Conservation (phyloP, 2,329 filamentous ascomycete genomes). For the Pseudogymnoascus sp. region DNA sequence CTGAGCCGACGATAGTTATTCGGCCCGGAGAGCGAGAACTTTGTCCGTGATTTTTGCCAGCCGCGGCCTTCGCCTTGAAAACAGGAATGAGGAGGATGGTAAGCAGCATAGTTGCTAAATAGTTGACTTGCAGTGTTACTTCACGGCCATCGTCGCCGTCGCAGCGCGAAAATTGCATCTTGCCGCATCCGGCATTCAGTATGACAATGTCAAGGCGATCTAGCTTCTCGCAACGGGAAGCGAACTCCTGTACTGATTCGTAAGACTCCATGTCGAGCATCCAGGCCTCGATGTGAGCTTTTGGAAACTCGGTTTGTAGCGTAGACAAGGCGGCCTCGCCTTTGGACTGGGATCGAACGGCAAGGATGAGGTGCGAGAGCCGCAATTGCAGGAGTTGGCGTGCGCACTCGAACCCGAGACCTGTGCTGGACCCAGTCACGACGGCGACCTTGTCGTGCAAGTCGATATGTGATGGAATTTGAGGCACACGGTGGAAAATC, state of each 20-base stretch:
- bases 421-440: constrained; percentile 34
- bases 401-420: constrained; percentile 32
- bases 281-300: constrained; percentile 14
- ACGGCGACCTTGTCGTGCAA: constrained; percentile 26
- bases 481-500: constrained; percentile 1
- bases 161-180: not conserved
- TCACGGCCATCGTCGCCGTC: constrained; percentile 26
- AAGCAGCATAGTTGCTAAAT: constrained; percentile 30
- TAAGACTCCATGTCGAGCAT: constrained; percentile 14
- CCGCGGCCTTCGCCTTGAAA: constrained; percentile 20
- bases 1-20: constrained; percentile 29
- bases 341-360: constrained; percentile 30
- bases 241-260: constrained; percentile 13
- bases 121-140: constrained; percentile 33
- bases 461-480: constrained; percentile 4
- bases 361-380: constrained; percentile 30
- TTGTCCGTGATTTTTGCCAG: constrained; percentile 8
- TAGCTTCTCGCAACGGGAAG: constrained; percentile 4
- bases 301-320: constrained; percentile 18
- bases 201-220: constrained; percentile 13
- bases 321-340: constrained; percentile 34
- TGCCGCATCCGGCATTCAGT: constrained; percentile 12
- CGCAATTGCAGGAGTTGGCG: constrained; percentile 28
- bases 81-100: constrained; percentile 27
- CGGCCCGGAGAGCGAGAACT: constrained; percentile 16